phyloP scores from a whole-genome alignment of 306 rosid species.

The Urtica urens region DNA sequence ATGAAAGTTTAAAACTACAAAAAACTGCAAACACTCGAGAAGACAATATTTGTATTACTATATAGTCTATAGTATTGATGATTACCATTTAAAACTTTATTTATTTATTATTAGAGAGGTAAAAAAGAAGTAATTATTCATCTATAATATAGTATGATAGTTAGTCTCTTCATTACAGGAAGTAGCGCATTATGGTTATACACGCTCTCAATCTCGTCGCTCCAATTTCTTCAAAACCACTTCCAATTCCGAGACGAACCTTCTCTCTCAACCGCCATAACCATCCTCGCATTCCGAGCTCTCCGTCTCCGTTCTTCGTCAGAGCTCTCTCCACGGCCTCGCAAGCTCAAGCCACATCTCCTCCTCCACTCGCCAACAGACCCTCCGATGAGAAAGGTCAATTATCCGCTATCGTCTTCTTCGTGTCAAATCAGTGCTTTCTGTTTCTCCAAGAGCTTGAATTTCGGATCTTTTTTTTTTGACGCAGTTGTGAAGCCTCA shows the following conservation, averaged over 20 bases:
- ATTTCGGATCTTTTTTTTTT: background rate
- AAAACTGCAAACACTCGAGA: no score
- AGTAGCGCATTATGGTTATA: no score
- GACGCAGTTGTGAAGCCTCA: constrained; percentile 44
- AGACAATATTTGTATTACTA: no score
- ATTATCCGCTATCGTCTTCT: background rate
- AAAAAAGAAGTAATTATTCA: no score
- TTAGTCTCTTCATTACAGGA: no score
- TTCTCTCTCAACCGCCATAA: constrained; percentile 15
- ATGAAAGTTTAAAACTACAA: no score
- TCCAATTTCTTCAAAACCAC: constrained; percentile 16
- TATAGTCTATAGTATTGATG: no score
- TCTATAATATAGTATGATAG: no score
- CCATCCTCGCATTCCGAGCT: constrained; percentile 18
- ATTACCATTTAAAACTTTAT: no score
- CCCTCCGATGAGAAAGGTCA: constrained; percentile 38
- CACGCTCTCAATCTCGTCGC: background rate
- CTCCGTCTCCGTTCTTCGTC: constrained; percentile 18
- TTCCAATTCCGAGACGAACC: no score
- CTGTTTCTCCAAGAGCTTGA: background rate
- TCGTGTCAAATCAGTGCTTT: background rate
- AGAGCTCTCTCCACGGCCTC: constrained; percentile 38
- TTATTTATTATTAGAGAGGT: no score
- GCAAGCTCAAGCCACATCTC: constrained; percentile 31
- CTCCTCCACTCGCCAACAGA: constrained; percentile 10